These are phyloP conservation scores for Porodaedalea pini DNA, from an alignment of 1,284 basidiomycete genomes.

Conservation along the genomic window DNA sequence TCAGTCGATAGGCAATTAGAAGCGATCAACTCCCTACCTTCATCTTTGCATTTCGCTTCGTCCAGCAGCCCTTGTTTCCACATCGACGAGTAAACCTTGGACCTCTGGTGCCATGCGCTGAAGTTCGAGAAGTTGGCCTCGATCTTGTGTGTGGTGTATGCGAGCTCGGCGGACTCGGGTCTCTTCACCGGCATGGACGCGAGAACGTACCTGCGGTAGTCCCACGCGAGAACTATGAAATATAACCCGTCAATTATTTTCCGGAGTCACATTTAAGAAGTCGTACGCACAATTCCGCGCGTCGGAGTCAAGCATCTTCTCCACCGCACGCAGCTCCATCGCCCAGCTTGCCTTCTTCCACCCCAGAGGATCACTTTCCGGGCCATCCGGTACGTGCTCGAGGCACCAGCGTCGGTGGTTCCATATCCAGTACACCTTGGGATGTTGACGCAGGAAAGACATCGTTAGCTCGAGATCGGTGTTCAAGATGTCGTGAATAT, in stretches of 20 bases:
- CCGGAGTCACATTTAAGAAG: background rate
- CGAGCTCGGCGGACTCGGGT: slow-evolving; percentile 59
- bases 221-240: slow-evolving; percentile 85
- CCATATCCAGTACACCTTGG: slow-evolving; percentile 97
- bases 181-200: slow-evolving; percentile 59
- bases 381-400: slow-evolving; percentile 74
- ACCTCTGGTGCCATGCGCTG: slow-evolving; percentile 97
- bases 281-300: slow-evolving; percentile 78
- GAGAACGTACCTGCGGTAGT: slow-evolving; percentile 84
- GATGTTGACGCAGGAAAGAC: slow-evolving; percentile 73
- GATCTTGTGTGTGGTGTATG: slow-evolving; percentile 88
- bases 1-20: slow-evolving; percentile 2
- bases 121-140: slow-evolving; percentile 96
- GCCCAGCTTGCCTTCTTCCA: slow-evolving; percentile 82
- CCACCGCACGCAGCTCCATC: slow-evolving; percentile 78
- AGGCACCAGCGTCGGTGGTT: slow-evolving; percentile 94
- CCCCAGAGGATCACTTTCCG: slow-evolving; percentile 47
- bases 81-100: slow-evolving; percentile 71
- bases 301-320: slow-evolving; percentile 87
- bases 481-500: slow-evolving; percentile 61
- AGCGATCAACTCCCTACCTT: slow-evolving; percentile 46
- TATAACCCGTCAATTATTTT: background rate
- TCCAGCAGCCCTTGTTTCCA: slow-evolving; percentile 62
- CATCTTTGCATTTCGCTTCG: slow-evolving; percentile 51
- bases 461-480: slow-evolving; percentile 82